Percentiles rank a stretch among this genome's conserved stretches.
Evolutionary conservation across 1,284 basidiomycete species (phyloP).

Genomic region (Trametes hirsuta): DNA sequence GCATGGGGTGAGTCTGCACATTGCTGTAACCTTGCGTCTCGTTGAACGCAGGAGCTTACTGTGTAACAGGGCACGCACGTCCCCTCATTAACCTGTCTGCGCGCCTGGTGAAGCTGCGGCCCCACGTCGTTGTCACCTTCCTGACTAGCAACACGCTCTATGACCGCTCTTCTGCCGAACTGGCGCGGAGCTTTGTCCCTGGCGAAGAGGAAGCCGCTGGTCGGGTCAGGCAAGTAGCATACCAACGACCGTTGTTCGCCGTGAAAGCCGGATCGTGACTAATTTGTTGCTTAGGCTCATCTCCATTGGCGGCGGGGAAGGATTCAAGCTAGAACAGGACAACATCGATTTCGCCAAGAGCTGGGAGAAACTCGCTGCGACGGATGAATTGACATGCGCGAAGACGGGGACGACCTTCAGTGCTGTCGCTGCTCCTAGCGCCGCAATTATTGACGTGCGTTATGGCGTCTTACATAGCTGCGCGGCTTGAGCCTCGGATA

Average conservation of each 20-base stretch:
- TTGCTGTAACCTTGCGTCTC: neutral
- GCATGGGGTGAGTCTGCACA: neutral
- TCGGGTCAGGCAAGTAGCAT: conserved; percentile 3
- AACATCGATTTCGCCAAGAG: neutral
- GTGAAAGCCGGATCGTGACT: too few relatives aligned
- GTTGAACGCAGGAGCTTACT: neutral
- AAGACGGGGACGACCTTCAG: neutral
- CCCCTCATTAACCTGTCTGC: neutral
- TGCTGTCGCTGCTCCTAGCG: neutral
- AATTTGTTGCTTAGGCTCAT: neutral
- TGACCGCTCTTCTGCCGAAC: conserved; percentile 4
- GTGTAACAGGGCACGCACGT: conserved; percentile 1
- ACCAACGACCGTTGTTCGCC: too few relatives aligned
- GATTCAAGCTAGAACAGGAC: neutral
- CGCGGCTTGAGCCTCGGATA: neutral
- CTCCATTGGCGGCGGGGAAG: neutral
- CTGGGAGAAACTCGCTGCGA: neutral
- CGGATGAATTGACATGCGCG: neutral
- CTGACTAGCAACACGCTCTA: conserved; percentile 6
- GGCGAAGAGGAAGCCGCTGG: neutral
- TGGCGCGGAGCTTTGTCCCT: conserved; percentile 11
- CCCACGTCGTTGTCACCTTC: conserved; percentile 4
- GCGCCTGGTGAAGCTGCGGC: neutral
- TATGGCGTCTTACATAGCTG: neutral
- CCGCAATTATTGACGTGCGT: conserved; percentile 9